phyloP scores from a whole-genome alignment of 768 basidiomycete genomes.

The Russula dissimulans region DNA sequence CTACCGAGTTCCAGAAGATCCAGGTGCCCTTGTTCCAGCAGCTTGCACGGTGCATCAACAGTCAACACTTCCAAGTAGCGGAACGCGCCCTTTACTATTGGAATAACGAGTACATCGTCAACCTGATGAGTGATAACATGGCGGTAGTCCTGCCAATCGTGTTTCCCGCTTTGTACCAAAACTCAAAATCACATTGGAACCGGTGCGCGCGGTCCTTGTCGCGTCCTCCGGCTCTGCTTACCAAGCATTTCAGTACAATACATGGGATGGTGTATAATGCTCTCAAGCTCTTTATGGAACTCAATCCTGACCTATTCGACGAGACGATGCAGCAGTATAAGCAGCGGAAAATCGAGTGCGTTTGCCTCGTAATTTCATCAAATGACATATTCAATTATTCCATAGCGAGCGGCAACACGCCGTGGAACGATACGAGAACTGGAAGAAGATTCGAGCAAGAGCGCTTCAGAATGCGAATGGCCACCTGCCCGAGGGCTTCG shows the following conservation, averaged over 20 bases:
- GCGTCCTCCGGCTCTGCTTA: not conserved
- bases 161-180: conserved; percentile 91
- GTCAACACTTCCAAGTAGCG: conserved; percentile 99
- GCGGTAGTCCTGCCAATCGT: conserved; percentile 85
- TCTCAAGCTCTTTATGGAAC: conserved; percentile 97
- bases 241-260: conserved; percentile 62
- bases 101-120: conserved; percentile 99
- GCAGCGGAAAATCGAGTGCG: conserved; percentile 70
- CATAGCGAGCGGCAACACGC: conserved; percentile 81
- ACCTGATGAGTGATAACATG: conserved; percentile 97
- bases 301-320: conserved; percentile 94
- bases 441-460: conserved; percentile 75
- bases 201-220: conserved; percentile 45
- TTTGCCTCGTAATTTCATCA: not conserved
- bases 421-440: conserved; percentile 76
- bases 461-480: conserved; percentile 66
- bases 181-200: conserved; percentile 98
- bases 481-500: conserved; percentile 61
- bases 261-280: conserved; percentile 99
- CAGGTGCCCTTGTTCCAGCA: conserved; percentile 89
- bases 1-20: conserved; percentile 92
- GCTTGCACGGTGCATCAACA: conserved; percentile 93
- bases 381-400: not conserved
- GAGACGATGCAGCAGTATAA: conserved; percentile 90
- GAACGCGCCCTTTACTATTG: conserved; percentile 95